Base-by-base conservation (phyloP, 2,329 filamentous ascomycete species). In the Colletotrichum sp. region DNA sequence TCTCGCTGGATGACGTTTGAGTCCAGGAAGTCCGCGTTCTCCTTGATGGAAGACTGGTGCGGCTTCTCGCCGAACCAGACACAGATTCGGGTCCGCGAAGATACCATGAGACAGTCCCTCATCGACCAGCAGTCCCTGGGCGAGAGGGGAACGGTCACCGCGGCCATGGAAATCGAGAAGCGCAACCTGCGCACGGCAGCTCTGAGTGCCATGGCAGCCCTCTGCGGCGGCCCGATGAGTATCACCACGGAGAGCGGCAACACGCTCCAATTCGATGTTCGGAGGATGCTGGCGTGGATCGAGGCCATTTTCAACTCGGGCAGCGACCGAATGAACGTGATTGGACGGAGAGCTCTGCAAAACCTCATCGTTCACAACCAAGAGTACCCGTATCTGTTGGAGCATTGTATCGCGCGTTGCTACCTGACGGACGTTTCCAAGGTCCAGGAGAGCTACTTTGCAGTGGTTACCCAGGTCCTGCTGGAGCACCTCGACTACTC, bases 11-110 rank as follows among this genome's bases (percentile, higher is more conserved):
- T 99, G 92, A 96, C 97, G 0, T 99, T 99, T 81, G 97, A 99
- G 83, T 95, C 96, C 15, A 91, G 98, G 55, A 98, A 98, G 83
- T 98, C 97, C 7, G 95, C 96, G 0, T 99, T 99, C 82, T 93
- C 96, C 1, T 87, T 99, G 64, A 99, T 99, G 96, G 97, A 99
- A 85, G 96, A 99, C 79, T 99, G 98, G 98, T 99, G 97, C 83
- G 97, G 97, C 4, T 98, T 98, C 83, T 98, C 96, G 9, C 95
- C 96, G 0, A 98, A 98, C 78, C 95, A 98, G 82, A 89, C 87
- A 16, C 95, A 98, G 78, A 95, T 98, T 55, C 92, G 93, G 7
- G 93, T 93, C 74, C 91, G 95, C 77, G 96, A 98, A 84, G 94
- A 98, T 77, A 94, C 92, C 44, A 98, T 98, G 93, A 91, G 95